Percentiles rank a stretch among this genome's conserved stretches.
Conservation (phyloP, 768 basidiomycete species). For the Lentinula boryana region DNA sequence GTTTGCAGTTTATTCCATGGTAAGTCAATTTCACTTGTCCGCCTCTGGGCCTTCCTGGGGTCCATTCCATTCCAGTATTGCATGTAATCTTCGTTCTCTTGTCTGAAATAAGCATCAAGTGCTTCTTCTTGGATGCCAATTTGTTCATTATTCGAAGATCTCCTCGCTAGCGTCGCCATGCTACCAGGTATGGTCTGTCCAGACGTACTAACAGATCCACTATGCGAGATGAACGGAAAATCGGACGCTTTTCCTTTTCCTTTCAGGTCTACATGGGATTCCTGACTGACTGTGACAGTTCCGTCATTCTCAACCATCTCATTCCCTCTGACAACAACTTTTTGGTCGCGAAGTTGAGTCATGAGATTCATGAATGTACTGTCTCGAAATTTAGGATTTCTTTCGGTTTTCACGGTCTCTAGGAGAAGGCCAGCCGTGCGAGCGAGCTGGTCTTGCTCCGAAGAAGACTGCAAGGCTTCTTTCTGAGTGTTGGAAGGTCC, state of each 20-base stretch:
- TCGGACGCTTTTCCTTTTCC: constrained; percentile 59
- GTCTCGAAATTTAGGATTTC: constrained; percentile 80
- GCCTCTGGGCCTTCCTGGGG: constrained; percentile 9
- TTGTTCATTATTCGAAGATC: background rate
- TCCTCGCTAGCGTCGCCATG: background rate
- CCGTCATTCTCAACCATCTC: constrained; percentile 59
- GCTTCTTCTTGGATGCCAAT: constrained; percentile 28
- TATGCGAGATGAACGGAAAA: constrained; percentile 2
- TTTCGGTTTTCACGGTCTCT: constrained; percentile 66
- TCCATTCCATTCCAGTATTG: constrained; percentile 48
- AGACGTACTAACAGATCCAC: constrained; percentile 3
- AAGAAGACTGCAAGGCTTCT: background rate
- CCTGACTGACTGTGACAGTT: constrained; percentile 12
- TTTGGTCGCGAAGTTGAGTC: constrained; percentile 76
- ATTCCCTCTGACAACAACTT: constrained; percentile 74
- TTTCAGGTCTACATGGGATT: constrained; percentile 40
- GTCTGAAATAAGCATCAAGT: constrained; percentile 64
- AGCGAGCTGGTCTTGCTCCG: constrained; percentile 67
- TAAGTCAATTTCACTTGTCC: constrained; percentile 13
- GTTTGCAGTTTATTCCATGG: constrained; percentile 66
- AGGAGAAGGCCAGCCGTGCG: constrained; percentile 74
- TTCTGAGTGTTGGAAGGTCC: background rate
- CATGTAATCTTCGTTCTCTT: constrained; percentile 64
- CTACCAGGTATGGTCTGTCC: background rate
- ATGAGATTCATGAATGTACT: constrained; percentile 84